These are phyloP conservation scores for Capsella rubella DNA, from an alignment of 441 rosid genomes.

Conservation along the genomic window DNA sequence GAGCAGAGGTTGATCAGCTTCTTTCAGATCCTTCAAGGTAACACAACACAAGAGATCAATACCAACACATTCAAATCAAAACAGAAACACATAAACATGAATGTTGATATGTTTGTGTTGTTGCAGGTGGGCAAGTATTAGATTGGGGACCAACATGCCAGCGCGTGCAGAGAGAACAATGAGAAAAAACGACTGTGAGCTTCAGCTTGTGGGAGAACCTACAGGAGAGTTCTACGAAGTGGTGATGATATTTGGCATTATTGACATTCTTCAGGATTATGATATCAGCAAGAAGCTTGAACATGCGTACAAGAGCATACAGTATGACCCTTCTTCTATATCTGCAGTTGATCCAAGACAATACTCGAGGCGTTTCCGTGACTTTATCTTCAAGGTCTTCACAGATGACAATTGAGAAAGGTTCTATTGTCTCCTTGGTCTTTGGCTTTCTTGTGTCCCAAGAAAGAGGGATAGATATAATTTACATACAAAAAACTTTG, in stretches of 20 bases:
- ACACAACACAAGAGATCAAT: constrained; percentile 5
- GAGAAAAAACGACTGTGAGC: constrained; percentile 52
- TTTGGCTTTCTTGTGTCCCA: constrained; percentile 27
- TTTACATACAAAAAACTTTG: constrained; percentile 1
- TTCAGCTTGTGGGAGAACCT: constrained; percentile 64
- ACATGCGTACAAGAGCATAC: constrained; percentile 73
- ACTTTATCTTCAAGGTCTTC: constrained; percentile 64
- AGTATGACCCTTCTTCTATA: constrained; percentile 68
- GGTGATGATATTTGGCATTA: constrained; percentile 66
- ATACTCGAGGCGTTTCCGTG: constrained; percentile 71
- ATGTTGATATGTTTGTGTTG: constrained; percentile 1
- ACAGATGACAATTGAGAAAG: constrained; percentile 53
- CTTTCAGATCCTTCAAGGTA: constrained; percentile 59
- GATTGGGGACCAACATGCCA: constrained; percentile 65
- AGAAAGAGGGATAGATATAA: constrained; percentile 22
- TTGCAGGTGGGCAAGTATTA: constrained; percentile 64
- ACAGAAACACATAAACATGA: neutral
- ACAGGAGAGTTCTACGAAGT: constrained; percentile 71
- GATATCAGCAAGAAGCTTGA: constrained; percentile 79
- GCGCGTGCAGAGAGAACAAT: constrained; percentile 63
- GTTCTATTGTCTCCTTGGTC: neutral
- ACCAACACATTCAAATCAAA: neutral
- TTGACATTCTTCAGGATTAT: constrained; percentile 75
- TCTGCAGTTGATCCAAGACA: constrained; percentile 78
- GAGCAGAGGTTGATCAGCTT: constrained; percentile 55